Base-by-base conservation (phyloP, 441 rosid species). In the Theobroma grandiflorum region DNA sequence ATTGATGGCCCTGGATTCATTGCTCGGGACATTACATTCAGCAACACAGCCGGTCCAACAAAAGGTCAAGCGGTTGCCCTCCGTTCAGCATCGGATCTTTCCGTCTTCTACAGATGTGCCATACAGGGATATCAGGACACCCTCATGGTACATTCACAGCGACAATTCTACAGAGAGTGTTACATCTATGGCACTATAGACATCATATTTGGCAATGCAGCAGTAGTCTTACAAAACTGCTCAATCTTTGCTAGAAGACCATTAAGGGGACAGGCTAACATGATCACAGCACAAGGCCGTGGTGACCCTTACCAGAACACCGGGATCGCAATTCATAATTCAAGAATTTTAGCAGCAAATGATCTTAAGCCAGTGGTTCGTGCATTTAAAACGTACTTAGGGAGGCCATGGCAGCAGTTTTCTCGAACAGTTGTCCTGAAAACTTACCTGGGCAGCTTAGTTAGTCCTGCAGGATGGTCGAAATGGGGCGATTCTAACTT, bases 91-190 rank as follows among this genome's bases (percentile, higher is more conserved):
- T 93, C 99, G 0, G 99, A 96, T 79, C 95, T 94, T 52, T 88
- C 99, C 0, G 95, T 96, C 70, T 96, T 90, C 90, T 94, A 93
- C 79, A 90, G 90, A n/a, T 94, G 96, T 2, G 84, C 91, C 22
- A 85, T 96, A 72, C 86, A 88, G 49, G 99, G 98, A 12, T 90
- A 89, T 81, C 99, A 96, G 81, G 99, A 96, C 88, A 94, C 98
- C 2, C 93, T 96, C 31, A 87, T 89, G 79, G 92, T 89, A 70
- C 95, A 89, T 62, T 90, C 97, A 7, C 97, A 93, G 65, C 85
- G 97, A 15, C 92, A 96, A 80, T 96, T 96, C 87, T 96, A 86
- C 81, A 85, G 88, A 59, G 90, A 88, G 76, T 96, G 99, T 75
- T 88, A 92, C 83, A 87, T 96, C 43, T 94, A 88, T 35, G 98